Evolutionary conservation across 805 yeast genomes (phyloP).

Genomic region (Candida incommunis): DNA sequence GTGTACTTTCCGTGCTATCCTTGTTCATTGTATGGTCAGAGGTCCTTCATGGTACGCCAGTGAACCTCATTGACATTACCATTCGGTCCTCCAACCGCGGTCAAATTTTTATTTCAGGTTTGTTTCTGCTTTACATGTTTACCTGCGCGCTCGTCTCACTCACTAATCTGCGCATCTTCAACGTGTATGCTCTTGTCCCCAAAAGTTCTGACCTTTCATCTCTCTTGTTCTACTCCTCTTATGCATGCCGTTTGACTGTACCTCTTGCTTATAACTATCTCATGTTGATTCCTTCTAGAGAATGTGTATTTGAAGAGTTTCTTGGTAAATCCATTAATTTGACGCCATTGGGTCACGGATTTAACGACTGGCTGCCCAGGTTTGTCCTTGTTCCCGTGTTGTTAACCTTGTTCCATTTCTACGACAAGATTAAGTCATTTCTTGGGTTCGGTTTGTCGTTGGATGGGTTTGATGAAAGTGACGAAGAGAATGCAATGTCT

Average conservation of each 20-base stretch:
- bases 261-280: conserved; percentile 72
- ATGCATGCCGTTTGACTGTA: conserved; percentile 67
- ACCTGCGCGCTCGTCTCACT: conserved; percentile 51
- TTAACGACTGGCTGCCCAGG: conserved; percentile 67
- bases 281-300: conserved; percentile 42
- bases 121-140: conserved; percentile 51
- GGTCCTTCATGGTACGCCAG: conserved; percentile 49
- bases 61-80: conserved; percentile 45
- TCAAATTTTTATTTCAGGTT: conserved; percentile 26
- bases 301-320: conserved; percentile 51
- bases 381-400: conserved; percentile 56
- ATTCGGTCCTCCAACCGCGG: conserved; percentile 26
- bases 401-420: conserved; percentile 50
- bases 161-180: conserved; percentile 54
- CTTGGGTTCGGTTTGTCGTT: conserved; percentile 25
- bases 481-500: conserved; percentile 7
- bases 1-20: conserved; percentile 31
- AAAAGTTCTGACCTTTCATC: conserved; percentile 62
- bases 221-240: conserved; percentile 63
- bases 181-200: conserved; percentile 61
- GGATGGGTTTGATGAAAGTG: conserved; percentile 24
- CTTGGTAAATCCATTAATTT: conserved; percentile 63
- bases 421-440: conserved; percentile 39
- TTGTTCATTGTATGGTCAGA: conserved; percentile 58
- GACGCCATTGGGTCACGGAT: conserved; percentile 56